Evolutionary conservation across 2,329 filamentous ascomycete genomes (phyloP), one percentile per base, ranked within the genome.

Genomic region (Pseudocercospora pini-densiflorae): DNA sequence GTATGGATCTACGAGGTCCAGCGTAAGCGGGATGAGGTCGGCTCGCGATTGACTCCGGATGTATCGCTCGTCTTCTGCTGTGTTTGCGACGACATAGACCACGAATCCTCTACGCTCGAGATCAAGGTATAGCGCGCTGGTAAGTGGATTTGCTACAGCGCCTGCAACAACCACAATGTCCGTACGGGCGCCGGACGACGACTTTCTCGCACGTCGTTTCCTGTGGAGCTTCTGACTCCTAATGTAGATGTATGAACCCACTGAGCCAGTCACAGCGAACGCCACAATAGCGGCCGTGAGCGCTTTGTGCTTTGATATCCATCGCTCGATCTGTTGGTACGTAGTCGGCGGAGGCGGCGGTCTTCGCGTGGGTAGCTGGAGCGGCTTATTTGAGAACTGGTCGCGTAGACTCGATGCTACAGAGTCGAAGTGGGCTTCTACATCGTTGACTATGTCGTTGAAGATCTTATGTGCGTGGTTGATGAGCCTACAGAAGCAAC

Each of bases 81-180:
- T 92, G 70, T 89, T 90, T 74, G 93, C 94, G 0, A 97, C 92
- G 67, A 99, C 85, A 78, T 93, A 99, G 63, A 98, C 92, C 67
- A 98, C 92, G 78, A 96, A 98, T 4, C 95, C 95, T 70, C 93
- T 88, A 66, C 93, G 86, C 81, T 98, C 95, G 71, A 99, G 84
- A 76, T 99, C 95, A 57, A 94, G 81, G 1, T 93, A 89, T 62
- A 98, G 83, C 10, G 92, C 93, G 74, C 90, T 90, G 6, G 93
- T 94, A 75, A 97, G 85, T 16, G 94, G 91, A 74, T 97, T 89
- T 59, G 90, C 88, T 2, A 93, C 91, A 21, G 92, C 93, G n/a
- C 94, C 94, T 23, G 93, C 93, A 68, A 98, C 87, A 29, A 98
- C 91, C 43, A 90, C 85, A 62, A 98, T 94, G 79, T 99, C 95